phyloP scores from a whole-genome alignment of 108 stramenopile genomes.

The Aureococcus anophagefferens region DNA sequence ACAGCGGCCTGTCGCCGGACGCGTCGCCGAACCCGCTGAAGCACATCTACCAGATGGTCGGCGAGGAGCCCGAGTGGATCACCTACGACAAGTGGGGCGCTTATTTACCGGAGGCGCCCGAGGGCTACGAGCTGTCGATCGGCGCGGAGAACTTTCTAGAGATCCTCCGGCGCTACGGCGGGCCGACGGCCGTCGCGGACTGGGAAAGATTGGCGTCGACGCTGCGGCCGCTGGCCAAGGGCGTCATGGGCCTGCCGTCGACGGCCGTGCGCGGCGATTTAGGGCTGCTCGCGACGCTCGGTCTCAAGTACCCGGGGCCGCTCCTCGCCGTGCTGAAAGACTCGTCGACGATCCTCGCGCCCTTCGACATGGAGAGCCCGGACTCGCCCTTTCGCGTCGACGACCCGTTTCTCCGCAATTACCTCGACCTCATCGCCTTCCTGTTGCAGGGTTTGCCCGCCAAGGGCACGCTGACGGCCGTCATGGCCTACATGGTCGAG shows the following conservation, averaged over 20 bases:
- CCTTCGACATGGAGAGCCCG: constrained; percentile 36
- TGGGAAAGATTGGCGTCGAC: constrained; percentile 55
- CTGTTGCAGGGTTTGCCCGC: constrained; percentile 68
- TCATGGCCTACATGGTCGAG: constrained; percentile 86
- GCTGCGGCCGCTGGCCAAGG: constrained; percentile 58
- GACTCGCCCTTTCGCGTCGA: constrained; percentile 16
- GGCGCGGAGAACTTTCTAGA: constrained; percentile 66
- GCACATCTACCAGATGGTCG: constrained; percentile 83
- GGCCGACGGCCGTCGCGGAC: constrained; percentile 55
- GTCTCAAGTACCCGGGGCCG: neutral
- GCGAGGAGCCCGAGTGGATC: constrained; percentile 61
- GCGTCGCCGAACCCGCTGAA: constrained; percentile 77
- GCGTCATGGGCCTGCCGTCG: constrained; percentile 58
- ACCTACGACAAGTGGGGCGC: constrained; percentile 81
- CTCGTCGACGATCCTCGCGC: constrained; percentile 9
- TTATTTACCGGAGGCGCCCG: constrained; percentile 59
- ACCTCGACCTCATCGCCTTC: constrained; percentile 75
- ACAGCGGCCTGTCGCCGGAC: constrained; percentile 63
- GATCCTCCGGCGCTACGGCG: constrained; percentile 56
- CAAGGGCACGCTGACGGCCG: constrained; percentile 71
- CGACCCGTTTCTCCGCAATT: constrained; percentile 62
- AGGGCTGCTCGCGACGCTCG: neutral
- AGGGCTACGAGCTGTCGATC: constrained; percentile 61
- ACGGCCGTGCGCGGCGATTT: constrained; percentile 9
- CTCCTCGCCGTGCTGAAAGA: neutral